Evolutionary conservation across 331 rosid genomes (phyloP), one percentile per base, ranked within the genome.

Genomic region (Pyracantha coccinea): DNA sequence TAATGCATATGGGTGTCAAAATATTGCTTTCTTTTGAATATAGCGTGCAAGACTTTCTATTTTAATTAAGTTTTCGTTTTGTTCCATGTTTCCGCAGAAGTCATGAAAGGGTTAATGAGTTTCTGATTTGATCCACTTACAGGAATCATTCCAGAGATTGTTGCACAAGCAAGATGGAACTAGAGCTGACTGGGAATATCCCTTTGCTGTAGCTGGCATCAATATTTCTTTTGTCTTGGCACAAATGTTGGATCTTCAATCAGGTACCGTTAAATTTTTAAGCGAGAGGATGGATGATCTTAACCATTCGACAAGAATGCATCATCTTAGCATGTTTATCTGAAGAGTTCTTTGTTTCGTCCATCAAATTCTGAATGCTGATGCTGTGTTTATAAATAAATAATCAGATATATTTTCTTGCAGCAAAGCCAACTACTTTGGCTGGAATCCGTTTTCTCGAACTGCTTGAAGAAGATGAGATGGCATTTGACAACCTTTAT

Each of bases 181-280:
- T 28, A 83, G 99, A 85, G 97, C 96, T 17, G 97, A 88, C 60
- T 94, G 97, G 99, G 99, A 94, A 83, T 94, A 94, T 80, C 99
- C 97, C 31, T 94, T 94, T 75, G 97, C 99, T 12, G 96, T 92
- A 17, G 97, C 97, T 59, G 99, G 99, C 74, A 88, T 94, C 82
- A 94, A 94, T 75, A 84, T 94, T 74, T 94, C 97, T 38, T 94
- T 92, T 75, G 87, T 92, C 92, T 83, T 94, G 84, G 90, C 69
- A 4, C 96, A 92, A 33, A 88, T 92, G 92, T 81, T 94, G 79
- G 91, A 92, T 87, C 95, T 94, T 81, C 93, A 92, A 81, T 75
- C 97, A 82, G 99, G 99, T 94, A 78, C 55, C 20, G 29, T 13
- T 31, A 35, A 14, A 54, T 5, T 31, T 71, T 21, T 25, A 23